Base-by-base conservation (phyloP, 495 filamentous ascomycete genomes). In the Immersiella caudata region DNA sequence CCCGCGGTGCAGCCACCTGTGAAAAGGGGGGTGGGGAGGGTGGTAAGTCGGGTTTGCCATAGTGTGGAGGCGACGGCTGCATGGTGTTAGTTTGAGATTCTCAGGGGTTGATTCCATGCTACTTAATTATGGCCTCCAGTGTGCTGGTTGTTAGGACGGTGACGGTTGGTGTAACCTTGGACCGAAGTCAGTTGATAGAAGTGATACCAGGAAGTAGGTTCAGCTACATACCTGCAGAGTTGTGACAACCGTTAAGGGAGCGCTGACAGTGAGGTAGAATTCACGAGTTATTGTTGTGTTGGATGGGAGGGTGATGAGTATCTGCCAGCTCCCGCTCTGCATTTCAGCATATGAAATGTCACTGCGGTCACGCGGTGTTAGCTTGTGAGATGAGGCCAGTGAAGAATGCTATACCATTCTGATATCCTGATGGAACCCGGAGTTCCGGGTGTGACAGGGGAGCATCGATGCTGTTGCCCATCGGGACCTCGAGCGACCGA, bases 391-490 rank as follows among this genome's bases (percentile, higher is more conserved):
- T 3, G 9, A 4, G 24, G 8, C 5, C 57, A n/a, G n/a, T n/a
- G n/a, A n/a, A n/a, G n/a, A n/a, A n/a, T n/a, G n/a, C n/a, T n/a
- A 16, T 14, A 69, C 70, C 70, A 72, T 59, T 67, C 60, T 63
- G 71, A 73, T 60, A 73, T 68, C 46, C 70, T 65, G 9, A 70
- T 51, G 0, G 61, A 63, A 12, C 65, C 65, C 12, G 35, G 20
- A 0, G 61, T 55, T 0, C 51, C n/a, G 0, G 68, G 56, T 0
- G 25, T 66, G 54, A 73, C 64, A 20, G 58, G 4, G 9, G 71
- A 50, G 54, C 67, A 70, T 25, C 22, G 8, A 29, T 66, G 68
- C 4, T 64, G 18, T 46, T 61, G 55, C n/a, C 40, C 58, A 16
- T 63, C 56, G 0, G 52, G 52, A 40, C 68, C 65, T 8, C 52